A percentile compares a stretch with the other conserved stretches of the same genome.
Evolutionary conservation across 345 rosid species (phyloP).

Genomic region (Citrus hindsii): DNA sequence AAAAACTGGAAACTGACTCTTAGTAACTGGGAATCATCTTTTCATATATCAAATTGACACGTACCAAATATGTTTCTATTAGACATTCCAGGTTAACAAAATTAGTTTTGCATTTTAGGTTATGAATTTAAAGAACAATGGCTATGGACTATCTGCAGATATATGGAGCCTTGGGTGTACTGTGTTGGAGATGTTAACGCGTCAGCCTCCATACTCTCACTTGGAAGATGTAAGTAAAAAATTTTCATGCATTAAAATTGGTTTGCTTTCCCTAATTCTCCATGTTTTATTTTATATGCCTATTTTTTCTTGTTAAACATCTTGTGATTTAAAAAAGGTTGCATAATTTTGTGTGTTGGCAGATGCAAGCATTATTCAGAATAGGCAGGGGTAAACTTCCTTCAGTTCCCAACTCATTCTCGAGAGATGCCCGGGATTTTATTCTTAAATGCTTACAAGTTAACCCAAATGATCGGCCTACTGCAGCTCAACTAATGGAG

Average conservation of each 20-base stretch:
- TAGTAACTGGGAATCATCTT: no score
- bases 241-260: not conserved
- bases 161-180: conserved; percentile 91
- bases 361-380: no score
- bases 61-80: not conserved
- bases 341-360: no score
- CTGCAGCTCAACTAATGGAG: no score
- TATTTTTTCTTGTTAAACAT: not conserved
- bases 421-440: no score
- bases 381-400: no score
- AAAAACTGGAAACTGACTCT: no score
- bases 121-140: conserved; percentile 41
- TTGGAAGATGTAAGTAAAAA: conserved; percentile 51
- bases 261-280: not conserved
- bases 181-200: conserved; percentile 74
- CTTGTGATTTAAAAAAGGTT: not conserved
- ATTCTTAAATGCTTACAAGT: no score
- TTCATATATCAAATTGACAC: not conserved
- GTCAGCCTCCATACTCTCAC: conserved; percentile 49
- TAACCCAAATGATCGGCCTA: no score
- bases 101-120: conserved; percentile 41
- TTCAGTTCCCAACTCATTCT: no score
- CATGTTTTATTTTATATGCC: not conserved
- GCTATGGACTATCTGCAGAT: conserved; percentile 72
- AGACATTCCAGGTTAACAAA: not conserved